phyloP scores from a whole-genome alignment of 306 rosid species.

The Rosa multiflora region DNA sequence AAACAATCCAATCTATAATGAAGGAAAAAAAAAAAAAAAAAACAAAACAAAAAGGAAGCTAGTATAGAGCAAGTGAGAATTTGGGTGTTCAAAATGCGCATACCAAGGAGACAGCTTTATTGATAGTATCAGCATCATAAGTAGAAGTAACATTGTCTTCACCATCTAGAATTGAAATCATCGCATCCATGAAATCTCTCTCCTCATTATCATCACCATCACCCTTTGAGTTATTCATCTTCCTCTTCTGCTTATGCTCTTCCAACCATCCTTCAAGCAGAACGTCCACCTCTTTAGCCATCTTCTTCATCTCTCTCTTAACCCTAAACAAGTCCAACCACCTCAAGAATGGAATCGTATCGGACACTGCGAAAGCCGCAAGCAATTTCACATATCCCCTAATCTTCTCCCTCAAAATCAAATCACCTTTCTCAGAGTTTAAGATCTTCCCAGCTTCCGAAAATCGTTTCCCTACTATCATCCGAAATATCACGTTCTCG shows the following conservation, averaged over 20 bases:
- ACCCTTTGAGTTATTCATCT: not conserved
- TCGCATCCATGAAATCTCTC: slow-evolving; percentile 18
- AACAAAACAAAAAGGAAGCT: not conserved
- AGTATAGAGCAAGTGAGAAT: not conserved
- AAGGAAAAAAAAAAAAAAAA: not conserved
- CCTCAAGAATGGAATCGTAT: slow-evolving; percentile 19
- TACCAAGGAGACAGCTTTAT: slow-evolving; percentile 25
- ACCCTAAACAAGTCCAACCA: slow-evolving; percentile 26
- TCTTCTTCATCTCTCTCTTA: slow-evolving; percentile 16
- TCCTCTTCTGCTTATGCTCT: slow-evolving; percentile 26
- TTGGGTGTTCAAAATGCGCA: not conserved
- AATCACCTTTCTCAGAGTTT: not conserved
- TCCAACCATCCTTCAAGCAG: slow-evolving; percentile 16
- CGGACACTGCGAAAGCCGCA: slow-evolving; percentile 14
- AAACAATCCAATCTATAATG: no score
- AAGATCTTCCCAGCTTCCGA: not conserved
- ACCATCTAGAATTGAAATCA: slow-evolving; percentile 19
- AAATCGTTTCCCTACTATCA: slow-evolving; percentile 13
- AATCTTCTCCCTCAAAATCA: not conserved
- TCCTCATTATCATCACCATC: not conserved
- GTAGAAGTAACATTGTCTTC: not conserved
- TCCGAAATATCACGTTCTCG: not conserved
- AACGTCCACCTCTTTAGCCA: slow-evolving; percentile 4
- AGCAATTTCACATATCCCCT: not conserved
- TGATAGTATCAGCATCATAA: slow-evolving; percentile 21